Conservation (phyloP, 2,329 filamentous ascomycete species). For the Corynespora cassiicola region DNA sequence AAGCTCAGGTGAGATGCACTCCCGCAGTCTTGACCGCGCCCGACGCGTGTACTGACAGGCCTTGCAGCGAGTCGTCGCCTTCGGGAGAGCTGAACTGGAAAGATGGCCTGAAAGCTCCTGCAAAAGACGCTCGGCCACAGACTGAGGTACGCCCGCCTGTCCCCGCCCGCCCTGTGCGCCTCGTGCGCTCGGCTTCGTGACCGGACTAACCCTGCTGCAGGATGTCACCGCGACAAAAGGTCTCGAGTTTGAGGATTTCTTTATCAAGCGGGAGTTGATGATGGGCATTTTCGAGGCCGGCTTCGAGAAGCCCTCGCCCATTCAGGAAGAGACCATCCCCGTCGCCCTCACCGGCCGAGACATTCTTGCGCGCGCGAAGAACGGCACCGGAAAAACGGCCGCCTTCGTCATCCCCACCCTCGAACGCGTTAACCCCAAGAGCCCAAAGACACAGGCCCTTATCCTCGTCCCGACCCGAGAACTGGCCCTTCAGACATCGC, state of each 20-base stretch:
- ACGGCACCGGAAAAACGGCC: constrained; percentile 97
- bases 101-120: constrained; percentile 72
- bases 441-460: constrained; percentile 93
- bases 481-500: constrained; percentile 95
- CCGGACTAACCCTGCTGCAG: constrained; percentile 54
- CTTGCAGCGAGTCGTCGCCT: constrained; percentile 52
- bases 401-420: constrained; percentile 96
- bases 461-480: constrained; percentile 97
- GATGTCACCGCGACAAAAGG: constrained; percentile 99
- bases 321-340: constrained; percentile 98
- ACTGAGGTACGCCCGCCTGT: constrained; percentile 68
- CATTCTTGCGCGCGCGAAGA: constrained; percentile 95
- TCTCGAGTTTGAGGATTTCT: constrained; percentile 96
- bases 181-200: constrained; percentile 2
- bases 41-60: constrained; percentile 22
- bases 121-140: constrained; percentile 78
- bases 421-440: constrained; percentile 95
- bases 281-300: constrained; percentile 99
- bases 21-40: background rate
- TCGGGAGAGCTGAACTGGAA: constrained; percentile 73
- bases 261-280: constrained; percentile 90
- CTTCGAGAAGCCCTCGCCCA: constrained; percentile 97
- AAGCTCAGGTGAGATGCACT: constrained; percentile 53
- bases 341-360: constrained; percentile 95
- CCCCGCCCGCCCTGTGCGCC: background rate